Evolutionary conservation across 768 basidiomycete species (phyloP).

Genomic region (Naganishia vishniacii): DNA sequence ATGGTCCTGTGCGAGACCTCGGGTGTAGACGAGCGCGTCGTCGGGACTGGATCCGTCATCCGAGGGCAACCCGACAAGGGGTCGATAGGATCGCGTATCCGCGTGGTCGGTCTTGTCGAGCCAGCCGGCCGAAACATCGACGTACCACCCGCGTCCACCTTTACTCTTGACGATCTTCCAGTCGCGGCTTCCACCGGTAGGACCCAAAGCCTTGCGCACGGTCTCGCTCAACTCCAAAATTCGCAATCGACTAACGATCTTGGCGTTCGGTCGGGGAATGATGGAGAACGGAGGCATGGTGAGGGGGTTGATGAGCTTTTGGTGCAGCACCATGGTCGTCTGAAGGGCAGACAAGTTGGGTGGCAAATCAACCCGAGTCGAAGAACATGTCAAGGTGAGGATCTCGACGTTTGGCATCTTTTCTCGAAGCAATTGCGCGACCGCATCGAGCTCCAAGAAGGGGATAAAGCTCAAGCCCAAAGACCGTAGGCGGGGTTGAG

Average conservation of each 20-base stretch:
- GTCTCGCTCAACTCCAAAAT: slow-evolving; percentile 77
- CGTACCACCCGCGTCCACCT: slow-evolving; percentile 91
- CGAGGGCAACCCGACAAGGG: background rate
- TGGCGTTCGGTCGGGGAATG: slow-evolving; percentile 48
- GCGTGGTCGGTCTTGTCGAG: slow-evolving; percentile 38
- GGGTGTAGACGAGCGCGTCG: slow-evolving; percentile 28
- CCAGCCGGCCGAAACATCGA: slow-evolving; percentile 83
- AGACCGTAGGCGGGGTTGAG: slow-evolving; percentile 72
- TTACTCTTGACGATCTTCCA: slow-evolving; percentile 91
- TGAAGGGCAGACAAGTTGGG: slow-evolving; percentile 55
- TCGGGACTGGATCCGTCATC: slow-evolving; percentile 16
- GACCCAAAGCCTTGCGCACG: slow-evolving; percentile 66
- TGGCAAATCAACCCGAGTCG: slow-evolving; percentile 64
- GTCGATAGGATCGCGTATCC: slow-evolving; percentile 16
- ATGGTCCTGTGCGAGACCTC: slow-evolving; percentile 61
- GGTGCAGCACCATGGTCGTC: slow-evolving; percentile 69
- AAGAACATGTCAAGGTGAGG: slow-evolving; percentile 69
- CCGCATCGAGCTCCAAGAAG: slow-evolving; percentile 58
- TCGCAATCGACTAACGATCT: slow-evolving; percentile 60
- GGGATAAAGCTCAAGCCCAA: slow-evolving; percentile 85
- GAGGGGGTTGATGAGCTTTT: slow-evolving; percentile 69
- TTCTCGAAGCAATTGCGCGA: slow-evolving; percentile 63
- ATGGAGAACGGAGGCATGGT: slow-evolving; percentile 73
- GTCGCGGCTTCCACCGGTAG: slow-evolving; percentile 61
- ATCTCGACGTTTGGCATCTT: slow-evolving; percentile 77